These are phyloP conservation scores for Prunus kanzakura DNA, from an alignment of 306 rosid genomes.

Conservation along the genomic window DNA sequence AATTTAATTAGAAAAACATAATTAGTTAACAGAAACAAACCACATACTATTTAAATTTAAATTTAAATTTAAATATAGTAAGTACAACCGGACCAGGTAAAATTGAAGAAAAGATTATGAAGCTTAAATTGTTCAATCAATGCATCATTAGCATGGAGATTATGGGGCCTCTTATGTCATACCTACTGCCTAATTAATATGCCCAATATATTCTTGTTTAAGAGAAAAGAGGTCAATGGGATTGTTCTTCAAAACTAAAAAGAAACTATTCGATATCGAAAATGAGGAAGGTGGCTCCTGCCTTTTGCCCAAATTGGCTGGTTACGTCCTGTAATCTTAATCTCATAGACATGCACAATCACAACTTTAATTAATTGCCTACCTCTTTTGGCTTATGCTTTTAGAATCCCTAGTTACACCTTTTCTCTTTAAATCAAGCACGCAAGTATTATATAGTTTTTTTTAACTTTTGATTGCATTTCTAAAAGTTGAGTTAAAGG, in stretches of 20 bases:
- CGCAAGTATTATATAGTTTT: conserved; percentile 3
- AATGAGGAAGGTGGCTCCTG: conserved; percentile 13
- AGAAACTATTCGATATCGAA: background rate
- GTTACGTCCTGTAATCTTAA: conserved; percentile 7
- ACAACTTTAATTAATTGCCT: conserved; percentile 1
- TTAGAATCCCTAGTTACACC: conserved; percentile 2
- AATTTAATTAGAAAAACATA: no score
- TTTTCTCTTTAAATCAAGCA: conserved; percentile 22
- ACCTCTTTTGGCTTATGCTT: conserved; percentile 18
- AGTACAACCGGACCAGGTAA: no score
- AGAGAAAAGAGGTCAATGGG: background rate
- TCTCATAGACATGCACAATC: conserved; percentile 17
- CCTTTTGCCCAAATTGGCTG: background rate
- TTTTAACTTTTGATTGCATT: background rate
- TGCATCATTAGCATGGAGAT: background rate
- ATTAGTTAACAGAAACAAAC: no score
- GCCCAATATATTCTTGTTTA: background rate
- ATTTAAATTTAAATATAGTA: no score
- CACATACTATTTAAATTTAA: no score
- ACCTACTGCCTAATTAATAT: no score
- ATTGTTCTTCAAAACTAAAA: background rate
- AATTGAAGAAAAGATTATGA: no score
- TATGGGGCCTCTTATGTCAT: background rate
- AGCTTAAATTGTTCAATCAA: background rate
- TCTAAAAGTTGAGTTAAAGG: conserved; percentile 23